Base-by-base conservation (phyloP, 2,329 filamentous ascomycete species). In the Aureobasidium leucospermi region DNA sequence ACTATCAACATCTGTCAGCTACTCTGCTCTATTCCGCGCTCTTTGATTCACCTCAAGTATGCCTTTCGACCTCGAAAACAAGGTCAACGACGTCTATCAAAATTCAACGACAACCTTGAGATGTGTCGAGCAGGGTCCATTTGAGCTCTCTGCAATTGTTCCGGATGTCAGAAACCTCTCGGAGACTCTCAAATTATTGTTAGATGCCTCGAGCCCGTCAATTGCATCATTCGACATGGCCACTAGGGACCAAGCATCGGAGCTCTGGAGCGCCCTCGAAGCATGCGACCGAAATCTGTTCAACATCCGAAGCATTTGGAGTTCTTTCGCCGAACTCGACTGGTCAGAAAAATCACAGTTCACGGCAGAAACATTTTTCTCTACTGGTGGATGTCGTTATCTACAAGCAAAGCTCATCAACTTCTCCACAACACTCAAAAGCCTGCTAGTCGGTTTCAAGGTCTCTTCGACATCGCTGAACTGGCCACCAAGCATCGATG, bases 231-330 rank as follows among this genome's bases (percentile, higher is more conserved):
- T 57, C 23, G 39, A 57, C 6, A 57, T 47, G 41, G 53, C 42
- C 16, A 57, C 53, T 2, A 34, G 41, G 13, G 53, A 38, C 15
- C 42, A 57, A 39, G 42, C 42, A 8, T 45, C 39, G n/a, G 23
- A 57, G 42, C 42, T 57, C 8, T 57, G 41, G 43, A 39, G 29
- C n/a, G 53, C 32, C 10, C 53, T 57, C 53, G 32, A 57, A 34
- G 53, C 53, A 47, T 57, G 53, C 41, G 53, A 57, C n/a, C 43
- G n/a, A 11, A 47, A 39, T 4, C 9, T 46, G 5, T 6, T 9
- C 6, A 46, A 47, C 16, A n/a, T 57, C 28, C 53, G 42, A 29
- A 39, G 32, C 9, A 47, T 57, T 19, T 38, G 41, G 39, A 15
- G n/a, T 4, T 45, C 32, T 10, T 57, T 38, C 34, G 42, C 34